These are phyloP conservation scores for Russula dissimulans DNA, from an alignment of 768 basidiomycete genomes.

Conservation along the genomic window DNA sequence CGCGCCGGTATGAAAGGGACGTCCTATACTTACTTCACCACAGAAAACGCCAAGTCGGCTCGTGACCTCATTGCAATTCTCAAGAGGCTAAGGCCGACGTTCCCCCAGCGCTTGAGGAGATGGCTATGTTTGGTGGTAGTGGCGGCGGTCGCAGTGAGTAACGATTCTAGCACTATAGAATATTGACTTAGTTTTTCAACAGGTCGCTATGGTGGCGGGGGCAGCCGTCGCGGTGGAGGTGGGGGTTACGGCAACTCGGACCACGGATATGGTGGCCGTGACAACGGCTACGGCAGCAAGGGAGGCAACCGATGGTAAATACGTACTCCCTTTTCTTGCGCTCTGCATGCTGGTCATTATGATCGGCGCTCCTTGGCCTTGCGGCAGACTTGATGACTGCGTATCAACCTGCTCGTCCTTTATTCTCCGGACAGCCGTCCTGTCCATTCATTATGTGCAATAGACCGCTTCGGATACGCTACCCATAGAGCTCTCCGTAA, in stretches of 20 bases:
- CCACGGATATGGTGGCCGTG: conserved; percentile 34
- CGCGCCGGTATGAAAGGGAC: conserved; percentile 88
- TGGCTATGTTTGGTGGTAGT: conserved; percentile 80
- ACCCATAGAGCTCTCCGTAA: conserved; percentile 12
- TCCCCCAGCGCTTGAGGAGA: conserved; percentile 87
- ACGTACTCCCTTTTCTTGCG: background rate
- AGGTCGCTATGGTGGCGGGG: conserved; percentile 53
- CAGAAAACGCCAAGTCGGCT: conserved; percentile 90
- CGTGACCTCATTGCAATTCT: conserved; percentile 85
- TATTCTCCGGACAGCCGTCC: background rate
- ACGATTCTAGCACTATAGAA: background rate
- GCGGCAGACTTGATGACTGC: background rate
- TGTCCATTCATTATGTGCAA: conserved; percentile 4
- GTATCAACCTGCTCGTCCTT: background rate
- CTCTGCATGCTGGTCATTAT: background rate
- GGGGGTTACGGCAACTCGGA: conserved; percentile 34
- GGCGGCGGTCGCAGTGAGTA: conserved; percentile 63
- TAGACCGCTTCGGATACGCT: conserved; percentile 11
- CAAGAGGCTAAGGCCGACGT: conserved; percentile 77
- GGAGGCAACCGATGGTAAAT: conserved; percentile 28
- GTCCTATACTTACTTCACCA: conserved; percentile 94
- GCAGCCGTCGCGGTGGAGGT: conserved; percentile 37
- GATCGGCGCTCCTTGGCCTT: background rate
- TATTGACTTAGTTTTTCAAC: conserved; percentile 7
- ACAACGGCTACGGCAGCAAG: conserved; percentile 30